Conservation (phyloP, 177 flowering plant genomes). For the Vitis hybrid region DNA sequence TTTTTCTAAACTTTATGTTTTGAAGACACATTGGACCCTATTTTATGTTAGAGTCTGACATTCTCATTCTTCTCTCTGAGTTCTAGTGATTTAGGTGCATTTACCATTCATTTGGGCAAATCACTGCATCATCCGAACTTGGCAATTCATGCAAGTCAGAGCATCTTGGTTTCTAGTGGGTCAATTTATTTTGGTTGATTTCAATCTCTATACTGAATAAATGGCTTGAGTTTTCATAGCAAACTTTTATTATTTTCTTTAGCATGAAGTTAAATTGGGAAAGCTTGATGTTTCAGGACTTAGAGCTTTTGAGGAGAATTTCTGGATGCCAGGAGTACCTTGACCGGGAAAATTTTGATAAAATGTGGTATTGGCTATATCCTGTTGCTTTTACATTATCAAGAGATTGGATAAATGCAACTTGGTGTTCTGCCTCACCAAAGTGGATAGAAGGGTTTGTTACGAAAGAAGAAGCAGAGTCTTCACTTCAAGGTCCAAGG, state of each 20-base stretch:
- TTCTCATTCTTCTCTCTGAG: no score
- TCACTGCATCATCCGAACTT: no score
- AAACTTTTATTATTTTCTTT: no score
- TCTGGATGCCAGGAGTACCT: conserved; percentile 64
- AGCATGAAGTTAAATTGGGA: no score
- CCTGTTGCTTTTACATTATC: conserved; percentile 83
- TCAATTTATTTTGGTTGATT: background rate
- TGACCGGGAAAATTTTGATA: conserved; percentile 71
- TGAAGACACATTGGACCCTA: no score
- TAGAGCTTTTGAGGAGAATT: conserved; percentile 63
- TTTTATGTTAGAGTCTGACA: no score
- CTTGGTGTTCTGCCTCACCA: conserved; percentile 69
- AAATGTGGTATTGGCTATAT: conserved; percentile 91
- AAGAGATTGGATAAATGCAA: conserved; percentile 43
- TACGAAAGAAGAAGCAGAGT: conserved; percentile 91
- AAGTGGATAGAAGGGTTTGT: conserved; percentile 93
- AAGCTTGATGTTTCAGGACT: conserved; percentile 52
- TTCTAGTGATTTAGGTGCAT: no score
- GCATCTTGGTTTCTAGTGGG: no score
- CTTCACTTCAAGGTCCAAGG: conserved; percentile 61
- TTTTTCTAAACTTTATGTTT: no score
- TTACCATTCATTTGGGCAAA: no score
- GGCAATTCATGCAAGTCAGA: no score
- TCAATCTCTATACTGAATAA: background rate
- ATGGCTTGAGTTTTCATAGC: no score